Percentiles rank a stretch among this genome's conserved stretches.
phyloP scores from a whole-genome alignment of 805 yeast genomes.

The Candida argentea region DNA sequence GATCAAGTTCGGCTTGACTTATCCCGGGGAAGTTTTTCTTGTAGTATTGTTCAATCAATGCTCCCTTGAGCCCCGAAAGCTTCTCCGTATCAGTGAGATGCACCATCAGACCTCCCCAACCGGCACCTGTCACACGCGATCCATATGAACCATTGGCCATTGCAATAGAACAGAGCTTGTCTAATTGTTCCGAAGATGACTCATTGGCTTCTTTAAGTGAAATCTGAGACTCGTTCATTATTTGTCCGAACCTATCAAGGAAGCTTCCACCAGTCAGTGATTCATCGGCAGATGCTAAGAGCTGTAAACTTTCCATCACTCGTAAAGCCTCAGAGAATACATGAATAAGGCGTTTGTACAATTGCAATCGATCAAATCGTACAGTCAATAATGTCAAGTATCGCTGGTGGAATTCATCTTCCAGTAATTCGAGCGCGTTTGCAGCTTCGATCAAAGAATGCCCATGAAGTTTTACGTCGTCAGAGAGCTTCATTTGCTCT shows the following conservation, averaged over 20 bases:
- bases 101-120: constrained; percentile 70
- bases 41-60: constrained; percentile 44
- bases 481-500: too few species aligned
- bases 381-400: constrained; percentile 49
- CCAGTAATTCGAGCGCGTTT: constrained; percentile 27
- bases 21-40: constrained; percentile 37
- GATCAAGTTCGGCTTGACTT: constrained; percentile 32
- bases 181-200: constrained; percentile 48
- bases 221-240: constrained; percentile 51
- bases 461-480: constrained; percentile 31
- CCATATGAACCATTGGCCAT: constrained; percentile 48
- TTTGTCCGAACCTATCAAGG: constrained; percentile 35
- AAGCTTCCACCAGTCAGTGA: constrained; percentile 14
- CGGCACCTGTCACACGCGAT: constrained; percentile 70
- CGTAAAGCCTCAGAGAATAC: constrained; percentile 53
- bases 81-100: constrained; percentile 43
- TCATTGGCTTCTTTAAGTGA: constrained; percentile 40
- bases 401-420: constrained; percentile 30
- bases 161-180: constrained; percentile 45
- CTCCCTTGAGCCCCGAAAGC: constrained; percentile 24
- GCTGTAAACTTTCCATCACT: constrained; percentile 40
- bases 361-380: constrained; percentile 41
- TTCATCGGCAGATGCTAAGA: constrained; percentile 16
- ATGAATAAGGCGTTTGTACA: constrained; percentile 51
- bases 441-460: constrained; percentile 42